Conservation (phyloP, 805 yeast species). For the Starmerella etchellsii region DNA sequence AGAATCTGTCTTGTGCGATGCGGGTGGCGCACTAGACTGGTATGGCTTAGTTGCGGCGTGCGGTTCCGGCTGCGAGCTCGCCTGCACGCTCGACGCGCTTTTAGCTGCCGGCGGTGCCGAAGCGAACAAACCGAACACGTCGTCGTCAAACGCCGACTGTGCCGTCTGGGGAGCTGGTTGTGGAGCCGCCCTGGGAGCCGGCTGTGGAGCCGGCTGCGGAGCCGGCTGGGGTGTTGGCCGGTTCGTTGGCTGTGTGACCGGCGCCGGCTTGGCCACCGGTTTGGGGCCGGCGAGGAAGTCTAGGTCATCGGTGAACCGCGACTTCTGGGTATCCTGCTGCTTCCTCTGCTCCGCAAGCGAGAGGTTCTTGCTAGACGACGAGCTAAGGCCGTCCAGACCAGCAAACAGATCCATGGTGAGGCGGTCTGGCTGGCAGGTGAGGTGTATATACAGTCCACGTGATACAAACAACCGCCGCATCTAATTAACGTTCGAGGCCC, state of each 20-base stretch:
- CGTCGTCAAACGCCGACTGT: conserved; percentile 8
- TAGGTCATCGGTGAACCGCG: conserved; percentile 22
- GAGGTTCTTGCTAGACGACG: conserved; percentile 19
- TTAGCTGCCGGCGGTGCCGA: conserved; percentile 13
- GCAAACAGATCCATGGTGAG: conserved; percentile 24
- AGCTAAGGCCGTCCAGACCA: conserved; percentile 20
- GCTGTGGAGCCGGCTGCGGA: no score
- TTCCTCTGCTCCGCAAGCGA: conserved; percentile 26
- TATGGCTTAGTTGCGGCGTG: no score
- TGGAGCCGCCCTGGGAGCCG: no score
- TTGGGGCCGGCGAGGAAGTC: conserved; percentile 19
- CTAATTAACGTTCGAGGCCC: no score
- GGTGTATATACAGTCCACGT: no score
- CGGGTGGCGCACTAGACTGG: no score
- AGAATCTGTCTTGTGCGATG: no score
- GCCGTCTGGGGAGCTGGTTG: not conserved
- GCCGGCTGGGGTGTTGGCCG: no score
- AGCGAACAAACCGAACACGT: conserved; percentile 13
- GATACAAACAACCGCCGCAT: no score
- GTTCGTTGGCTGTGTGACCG: not conserved
- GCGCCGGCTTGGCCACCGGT: not conserved
- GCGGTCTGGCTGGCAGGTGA: no score
- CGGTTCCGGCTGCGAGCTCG: no score
- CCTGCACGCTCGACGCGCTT: no score
- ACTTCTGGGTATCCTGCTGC: conserved; percentile 7